Evolutionary conservation across 768 basidiomycete genomes (phyloP).

Genomic region (Coprinellus micaceus): DNA sequence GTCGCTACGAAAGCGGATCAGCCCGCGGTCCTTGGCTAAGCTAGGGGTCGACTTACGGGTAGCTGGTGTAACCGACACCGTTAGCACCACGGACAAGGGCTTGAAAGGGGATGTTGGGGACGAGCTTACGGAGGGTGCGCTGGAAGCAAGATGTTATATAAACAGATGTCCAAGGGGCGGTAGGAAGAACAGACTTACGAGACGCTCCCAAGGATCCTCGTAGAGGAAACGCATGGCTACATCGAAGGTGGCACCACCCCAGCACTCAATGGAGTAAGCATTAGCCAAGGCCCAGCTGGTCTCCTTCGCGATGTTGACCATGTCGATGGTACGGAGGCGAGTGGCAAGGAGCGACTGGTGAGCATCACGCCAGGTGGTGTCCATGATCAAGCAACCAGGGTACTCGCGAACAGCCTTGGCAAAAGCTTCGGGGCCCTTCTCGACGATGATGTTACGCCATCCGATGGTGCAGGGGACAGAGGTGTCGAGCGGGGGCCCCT

Average conservation of each 20-base stretch:
- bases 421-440: slow-evolving; percentile 96
- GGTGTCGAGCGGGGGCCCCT: slow-evolving; percentile 72
- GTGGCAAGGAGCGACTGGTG: slow-evolving; percentile 98
- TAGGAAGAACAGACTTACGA: slow-evolving; percentile 47
- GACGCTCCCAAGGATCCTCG: slow-evolving; percentile 98
- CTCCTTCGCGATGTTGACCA: slow-evolving; percentile 98
- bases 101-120: slow-evolving; percentile 98
- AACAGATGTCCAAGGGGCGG: neutral
- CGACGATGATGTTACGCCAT: slow-evolving; percentile 98
- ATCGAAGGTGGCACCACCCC: slow-evolving; percentile 99
- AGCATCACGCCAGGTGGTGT: slow-evolving; percentile 99
- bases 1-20: slow-evolving; percentile 49
- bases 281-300: slow-evolving; percentile 93
- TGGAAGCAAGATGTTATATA: slow-evolving; percentile 28
- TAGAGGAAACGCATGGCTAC: slow-evolving; percentile 99
- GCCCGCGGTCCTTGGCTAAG: slow-evolving; percentile 1
- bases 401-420: slow-evolving; percentile 97
- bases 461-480: slow-evolving; percentile 80
- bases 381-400: slow-evolving; percentile 93
- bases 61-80: slow-evolving; percentile 97
- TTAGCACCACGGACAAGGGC: slow-evolving; percentile 98
- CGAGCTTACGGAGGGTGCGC: slow-evolving; percentile 90
- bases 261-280: slow-evolving; percentile 96
- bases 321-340: slow-evolving; percentile 91
- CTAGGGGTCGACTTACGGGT: slow-evolving; percentile 68